A percentile compares a stretch with the other conserved stretches of the same genome.
These are phyloP conservation scores for Leccinum fuscescens DNA, from an alignment of 1,284 basidiomycete genomes.

Conservation along the genomic window DNA sequence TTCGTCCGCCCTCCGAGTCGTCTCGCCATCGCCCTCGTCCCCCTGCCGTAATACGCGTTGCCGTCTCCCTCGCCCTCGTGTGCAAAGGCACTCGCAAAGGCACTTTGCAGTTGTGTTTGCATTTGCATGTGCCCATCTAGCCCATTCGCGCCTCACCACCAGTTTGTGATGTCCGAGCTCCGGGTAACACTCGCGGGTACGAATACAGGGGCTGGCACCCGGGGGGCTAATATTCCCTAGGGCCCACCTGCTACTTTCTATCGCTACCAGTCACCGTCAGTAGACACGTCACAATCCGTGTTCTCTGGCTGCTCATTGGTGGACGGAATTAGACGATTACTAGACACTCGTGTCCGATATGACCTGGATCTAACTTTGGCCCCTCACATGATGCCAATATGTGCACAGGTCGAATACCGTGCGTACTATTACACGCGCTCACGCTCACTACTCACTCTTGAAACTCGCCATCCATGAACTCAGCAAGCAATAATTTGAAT, in stretches of 20 bases:
- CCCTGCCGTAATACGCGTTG: no score
- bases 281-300: background rate
- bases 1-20: no score
- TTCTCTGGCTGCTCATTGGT: background rate
- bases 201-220: background rate
- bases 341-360: background rate
- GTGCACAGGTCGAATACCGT: background rate
- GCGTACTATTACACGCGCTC: background rate
- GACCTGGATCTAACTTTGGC: constrained; percentile 32
- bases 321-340: background rate
- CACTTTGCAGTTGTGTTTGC: background rate
- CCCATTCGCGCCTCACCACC: background rate
- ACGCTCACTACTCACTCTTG: background rate
- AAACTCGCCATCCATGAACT: background rate
- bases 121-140: background rate
- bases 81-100: background rate
- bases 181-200: background rate
- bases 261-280: background rate
- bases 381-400: constrained; percentile 54
- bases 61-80: constrained; percentile 32
- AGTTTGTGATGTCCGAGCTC: background rate
- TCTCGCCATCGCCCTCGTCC: no score
- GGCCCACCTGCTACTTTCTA: background rate
- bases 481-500: background rate
- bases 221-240: background rate